Evolutionary conservation across 2,329 filamentous ascomycete species (phyloP), one percentile per base, ranked within the genome.

Genomic region (Pseudogymnoascus sp.): DNA sequence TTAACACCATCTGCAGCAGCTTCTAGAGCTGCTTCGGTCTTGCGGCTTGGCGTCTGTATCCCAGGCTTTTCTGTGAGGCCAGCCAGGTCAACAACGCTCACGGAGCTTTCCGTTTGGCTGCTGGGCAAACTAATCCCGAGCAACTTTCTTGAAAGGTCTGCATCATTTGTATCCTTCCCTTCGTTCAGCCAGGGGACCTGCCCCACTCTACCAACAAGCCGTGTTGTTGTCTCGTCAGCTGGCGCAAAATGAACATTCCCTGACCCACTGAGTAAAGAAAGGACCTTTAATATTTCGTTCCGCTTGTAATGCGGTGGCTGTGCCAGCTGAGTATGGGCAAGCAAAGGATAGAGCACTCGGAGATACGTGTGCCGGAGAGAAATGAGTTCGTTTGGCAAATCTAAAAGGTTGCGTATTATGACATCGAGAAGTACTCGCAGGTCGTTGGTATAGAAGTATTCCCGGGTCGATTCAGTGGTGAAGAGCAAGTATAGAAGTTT

Each of bases 401-500:
- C 94, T 69, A 97, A 85, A n/a, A 99, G 79, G 70, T 99, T 99
- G 43, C 94, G 89, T 63, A 99, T 90, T 62, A 99, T 91, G 65
- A 99, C 94, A 70, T 99, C 94, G 54, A 97, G 81, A 14, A 99
- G 82, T 4, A 99, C 94, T 62, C 91, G 89, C 30, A 99, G 80
- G 70, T 99, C 94, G 71, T 99, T 99, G 28, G 91, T 97, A 74
- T 97, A 99, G 71, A 99, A 99, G 74, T 97, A 99, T 75, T 99
- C 94, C 73, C 94, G 91, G 0, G 94, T 99, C 14, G 88, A 84
- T 61, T 85, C 85, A 8, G 91, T 97, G 4, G 92, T 96, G 75
- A 99, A 99, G 8, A 99, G 81, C 35, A 99, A 84, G 74, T 97
- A 99, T 28, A 99, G 79, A 4, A 97, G 83, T 75, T 99, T 99